These are phyloP conservation scores for Pseudognaphalium luteoalbum DNA, from an alignment of 129 eudicot species.

Conservation along the genomic window DNA sequence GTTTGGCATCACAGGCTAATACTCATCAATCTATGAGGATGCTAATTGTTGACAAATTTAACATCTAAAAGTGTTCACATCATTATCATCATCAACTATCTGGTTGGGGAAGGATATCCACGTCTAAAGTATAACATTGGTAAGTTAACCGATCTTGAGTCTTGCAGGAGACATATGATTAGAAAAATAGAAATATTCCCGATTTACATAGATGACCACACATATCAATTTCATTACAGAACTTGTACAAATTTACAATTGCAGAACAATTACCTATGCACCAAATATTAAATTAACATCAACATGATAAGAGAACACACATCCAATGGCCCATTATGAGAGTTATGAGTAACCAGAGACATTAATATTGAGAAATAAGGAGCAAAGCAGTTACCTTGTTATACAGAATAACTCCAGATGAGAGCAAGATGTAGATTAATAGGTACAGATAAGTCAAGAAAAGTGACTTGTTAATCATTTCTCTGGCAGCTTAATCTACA, in stretches of 20 bases:
- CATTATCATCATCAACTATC: background rate
- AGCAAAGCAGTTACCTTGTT: constrained; percentile 52
- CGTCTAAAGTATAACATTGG: background rate
- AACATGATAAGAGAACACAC: background rate
- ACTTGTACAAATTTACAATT: background rate
- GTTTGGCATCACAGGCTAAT: background rate
- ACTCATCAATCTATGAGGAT: background rate
- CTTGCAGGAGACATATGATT: background rate
- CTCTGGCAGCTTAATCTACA: constrained; percentile 22
- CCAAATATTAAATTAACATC: background rate
- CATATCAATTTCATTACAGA: background rate
- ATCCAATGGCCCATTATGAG: constrained; percentile 2
- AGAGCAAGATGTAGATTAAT: constrained; percentile 60
- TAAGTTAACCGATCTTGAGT: background rate
- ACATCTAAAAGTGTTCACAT: background rate
- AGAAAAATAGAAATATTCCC: too few species aligned
- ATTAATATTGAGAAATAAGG: constrained; percentile 14
- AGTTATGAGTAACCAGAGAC: constrained; percentile 10
- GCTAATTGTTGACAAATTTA: background rate
- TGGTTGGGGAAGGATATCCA: background rate
- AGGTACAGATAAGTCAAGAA: constrained; percentile 67
- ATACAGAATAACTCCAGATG: constrained; percentile 74
- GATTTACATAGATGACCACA: background rate
- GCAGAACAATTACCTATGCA: background rate
- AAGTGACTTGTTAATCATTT: constrained; percentile 67